Evolutionary conservation across 202 grass and related monocot species (phyloP).

Genomic region (Panicum virgatum): DNA sequence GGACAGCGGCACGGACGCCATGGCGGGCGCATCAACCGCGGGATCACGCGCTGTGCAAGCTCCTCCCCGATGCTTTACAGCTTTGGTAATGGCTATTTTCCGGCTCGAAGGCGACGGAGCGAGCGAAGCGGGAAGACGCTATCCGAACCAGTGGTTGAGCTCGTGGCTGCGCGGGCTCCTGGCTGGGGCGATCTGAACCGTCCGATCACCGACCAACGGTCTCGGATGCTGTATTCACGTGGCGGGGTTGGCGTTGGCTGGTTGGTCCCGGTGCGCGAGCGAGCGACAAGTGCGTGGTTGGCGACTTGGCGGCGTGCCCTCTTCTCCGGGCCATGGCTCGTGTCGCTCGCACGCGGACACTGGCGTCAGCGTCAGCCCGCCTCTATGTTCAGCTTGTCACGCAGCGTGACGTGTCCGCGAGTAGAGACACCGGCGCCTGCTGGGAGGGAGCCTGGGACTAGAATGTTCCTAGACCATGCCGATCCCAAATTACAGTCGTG

Average conservation of each 20-base stretch:
- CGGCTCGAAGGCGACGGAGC: conserved; percentile 16
- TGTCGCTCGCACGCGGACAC: background rate
- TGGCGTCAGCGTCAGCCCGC: background rate
- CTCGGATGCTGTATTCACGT: background rate
- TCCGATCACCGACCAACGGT: background rate
- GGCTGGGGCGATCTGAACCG: background rate
- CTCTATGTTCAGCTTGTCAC: no score
- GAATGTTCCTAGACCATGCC: no score
- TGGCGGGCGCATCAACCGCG: conserved; percentile 49
- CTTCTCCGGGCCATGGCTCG: background rate
- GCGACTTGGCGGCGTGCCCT: no score
- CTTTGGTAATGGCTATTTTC: conserved; percentile 28
- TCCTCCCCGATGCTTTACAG: background rate
- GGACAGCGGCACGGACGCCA: conserved; percentile 48
- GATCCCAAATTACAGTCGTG: background rate
- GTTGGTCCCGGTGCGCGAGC: background rate
- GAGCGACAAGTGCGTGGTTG: background rate
- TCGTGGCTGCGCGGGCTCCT: conserved; percentile 36
- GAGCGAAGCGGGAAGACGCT: conserved; percentile 46
- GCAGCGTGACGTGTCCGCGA: no score
- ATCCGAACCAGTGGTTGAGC: conserved; percentile 35
- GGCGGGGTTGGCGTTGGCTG: background rate
- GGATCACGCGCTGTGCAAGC: background rate
- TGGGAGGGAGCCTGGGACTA: no score
- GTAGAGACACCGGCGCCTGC: background rate